Base-by-base conservation (phyloP, 441 rosid species). In the Gossypium gossypioides region DNA sequence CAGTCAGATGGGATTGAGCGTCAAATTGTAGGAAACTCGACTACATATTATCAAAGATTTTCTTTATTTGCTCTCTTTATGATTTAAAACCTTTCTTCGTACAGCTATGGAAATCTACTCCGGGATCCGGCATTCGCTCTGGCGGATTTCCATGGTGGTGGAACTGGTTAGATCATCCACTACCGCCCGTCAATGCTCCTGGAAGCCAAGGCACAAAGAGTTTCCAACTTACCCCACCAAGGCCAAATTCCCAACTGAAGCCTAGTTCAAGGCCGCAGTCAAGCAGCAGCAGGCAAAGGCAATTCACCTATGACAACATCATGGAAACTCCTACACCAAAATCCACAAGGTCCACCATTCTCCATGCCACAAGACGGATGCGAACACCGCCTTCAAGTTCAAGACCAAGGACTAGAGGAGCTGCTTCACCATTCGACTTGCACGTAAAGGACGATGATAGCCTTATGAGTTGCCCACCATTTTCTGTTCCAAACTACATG, bases 391-490 rank as follows among this genome's bases (percentile, higher is more conserved):
- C 90, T 29, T 71, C 81, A 1, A 60, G 73, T 44, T 71, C 81
- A 2, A 63, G 88, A 76, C 77, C 82, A 68, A 84, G 91, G 80
- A 80, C 82, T 13, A 80, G 83, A 60, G 86, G 83, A 60, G 86
- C 74, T 27, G 87, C 80, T 42, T 92, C 97, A 25, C 93, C 96
- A 29, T 88, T 88, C 25, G 76, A 83, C 75, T 4, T 83, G 54
- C 83, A 86, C 6, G 1, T 81, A 50, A 92, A 86, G 75, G 99
- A 95, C 13, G 95, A 92, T 21, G 98, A 92, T 32, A 92, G 98
- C 82, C 89, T 92, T 74, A 85, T 75, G 3, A 95, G 97, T 79
- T 92, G 98, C 87, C 99, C 97, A 0, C 95, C 99, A 0, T 92
- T 91, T 76, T 92, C 92, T 0, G 91, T 81, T 58, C 99, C 96